These are phyloP conservation scores for Crucihimalaya himalaica DNA, from an alignment of 345 rosid species.

Conservation along the genomic window DNA sequence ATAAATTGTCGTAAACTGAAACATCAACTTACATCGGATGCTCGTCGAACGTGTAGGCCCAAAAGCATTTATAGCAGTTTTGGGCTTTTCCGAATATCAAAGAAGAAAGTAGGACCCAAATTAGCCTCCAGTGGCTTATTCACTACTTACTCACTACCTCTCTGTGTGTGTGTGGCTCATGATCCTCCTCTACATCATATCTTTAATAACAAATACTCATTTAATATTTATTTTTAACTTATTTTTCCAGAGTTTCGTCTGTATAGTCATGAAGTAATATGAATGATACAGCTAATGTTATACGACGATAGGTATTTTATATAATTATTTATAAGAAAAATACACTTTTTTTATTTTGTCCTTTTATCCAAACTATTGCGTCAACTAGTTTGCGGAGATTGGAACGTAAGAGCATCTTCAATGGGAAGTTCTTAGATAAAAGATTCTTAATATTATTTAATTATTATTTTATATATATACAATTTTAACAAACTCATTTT, in stretches of 20 bases:
- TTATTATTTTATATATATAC: no score
- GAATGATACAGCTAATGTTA: neutral
- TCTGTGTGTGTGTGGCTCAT: neutral
- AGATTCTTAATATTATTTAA: no score
- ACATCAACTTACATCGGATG: constrained; percentile 30
- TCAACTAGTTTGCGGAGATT: constrained; percentile 17
- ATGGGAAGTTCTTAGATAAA: no score
- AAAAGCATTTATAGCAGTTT: constrained; percentile 8
- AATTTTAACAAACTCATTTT: no score
- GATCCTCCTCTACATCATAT: neutral
- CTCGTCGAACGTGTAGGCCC: constrained; percentile 26
- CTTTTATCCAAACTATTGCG: neutral
- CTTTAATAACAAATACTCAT: neutral
- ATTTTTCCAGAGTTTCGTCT: neutral
- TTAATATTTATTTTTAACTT: no score
- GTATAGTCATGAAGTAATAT: neutral
- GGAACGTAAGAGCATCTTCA: no score
- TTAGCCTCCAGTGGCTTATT: neutral
- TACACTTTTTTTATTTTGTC: neutral
- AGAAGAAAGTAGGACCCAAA: constrained; percentile 14
- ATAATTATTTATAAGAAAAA: neutral
- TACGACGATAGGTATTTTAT: neutral
- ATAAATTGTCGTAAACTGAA: neutral
- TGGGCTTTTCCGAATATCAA: constrained; percentile 12
- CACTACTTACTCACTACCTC: neutral